Percentiles rank a stretch among this genome's conserved stretches.
These are phyloP conservation scores for Hyphopichia wangnamkhiaoensis DNA, from an alignment of 1,139 yeast species.

Conservation along the genomic window DNA sequence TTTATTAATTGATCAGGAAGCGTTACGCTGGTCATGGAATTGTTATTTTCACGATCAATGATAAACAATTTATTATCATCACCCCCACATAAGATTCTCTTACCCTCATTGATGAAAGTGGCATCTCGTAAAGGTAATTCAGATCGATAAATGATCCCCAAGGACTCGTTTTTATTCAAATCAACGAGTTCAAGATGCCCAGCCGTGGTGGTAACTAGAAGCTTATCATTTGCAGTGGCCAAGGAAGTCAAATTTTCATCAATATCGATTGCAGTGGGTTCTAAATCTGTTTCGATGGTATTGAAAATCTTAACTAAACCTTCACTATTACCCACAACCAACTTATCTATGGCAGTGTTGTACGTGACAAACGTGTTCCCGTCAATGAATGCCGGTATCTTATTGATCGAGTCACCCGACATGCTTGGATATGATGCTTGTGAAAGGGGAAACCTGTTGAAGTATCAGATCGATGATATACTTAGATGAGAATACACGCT, in stretches of 20 bases:
- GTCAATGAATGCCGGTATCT: slow-evolving; percentile 47
- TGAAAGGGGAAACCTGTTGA: no score
- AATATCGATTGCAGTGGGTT: slow-evolving; percentile 57
- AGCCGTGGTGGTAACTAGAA: slow-evolving; percentile 32
- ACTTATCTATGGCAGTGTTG: slow-evolving; percentile 30
- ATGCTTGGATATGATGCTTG: no score
- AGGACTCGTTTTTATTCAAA: slow-evolving; percentile 18
- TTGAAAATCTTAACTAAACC: slow-evolving; percentile 55
- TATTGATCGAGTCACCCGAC: no score
- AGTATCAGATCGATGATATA: no score
- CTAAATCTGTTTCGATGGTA: slow-evolving; percentile 46
- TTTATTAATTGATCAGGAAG: slow-evolving; percentile 59
- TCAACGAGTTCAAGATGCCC: slow-evolving; percentile 38
- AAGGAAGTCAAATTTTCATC: slow-evolving; percentile 42
- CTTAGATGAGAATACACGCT: no score
- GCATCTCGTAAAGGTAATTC: slow-evolving; percentile 70
- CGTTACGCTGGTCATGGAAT: slow-evolving; percentile 28
- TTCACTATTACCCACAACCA: slow-evolving; percentile 52
- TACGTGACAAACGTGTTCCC: slow-evolving; percentile 48
- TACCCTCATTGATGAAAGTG: slow-evolving; percentile 68
- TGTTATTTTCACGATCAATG: slow-evolving; percentile 47
- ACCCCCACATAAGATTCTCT: slow-evolving; percentile 71
- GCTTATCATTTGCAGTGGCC: slow-evolving; percentile 20
- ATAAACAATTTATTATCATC: slow-evolving; percentile 68
- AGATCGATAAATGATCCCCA: slow-evolving; percentile 37